Conservation (phyloP, 2,329 filamentous ascomycete species). For the Xylariaceae sp. region DNA sequence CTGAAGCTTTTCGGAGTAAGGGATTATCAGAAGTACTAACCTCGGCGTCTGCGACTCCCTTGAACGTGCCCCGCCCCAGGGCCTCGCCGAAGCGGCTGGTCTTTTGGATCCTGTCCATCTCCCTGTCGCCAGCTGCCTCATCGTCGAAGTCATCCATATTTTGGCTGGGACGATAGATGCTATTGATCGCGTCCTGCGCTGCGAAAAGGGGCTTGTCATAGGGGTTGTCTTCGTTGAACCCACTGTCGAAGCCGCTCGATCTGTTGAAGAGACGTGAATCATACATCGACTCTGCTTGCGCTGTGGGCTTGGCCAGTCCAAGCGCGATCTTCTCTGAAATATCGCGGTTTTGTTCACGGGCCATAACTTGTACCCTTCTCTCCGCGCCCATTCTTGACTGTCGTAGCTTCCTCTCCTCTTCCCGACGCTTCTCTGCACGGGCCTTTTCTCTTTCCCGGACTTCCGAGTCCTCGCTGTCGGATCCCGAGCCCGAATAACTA, state of each 20-base stretch:
- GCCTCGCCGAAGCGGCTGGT: conserved; percentile 78
- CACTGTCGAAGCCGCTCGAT: conserved; percentile 80
- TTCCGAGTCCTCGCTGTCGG: conserved; percentile 60
- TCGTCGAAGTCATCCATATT: conserved; percentile 71
- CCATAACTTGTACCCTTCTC: conserved; percentile 84
- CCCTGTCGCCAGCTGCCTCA: conserved; percentile 71
- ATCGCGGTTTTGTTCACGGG: conserved; percentile 90
- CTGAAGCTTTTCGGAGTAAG: conserved; percentile 1
- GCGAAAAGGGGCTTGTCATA: conserved; percentile 98
- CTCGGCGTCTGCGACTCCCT: conserved; percentile 78
- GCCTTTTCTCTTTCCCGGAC: conserved; percentile 70
- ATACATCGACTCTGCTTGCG: conserved; percentile 91
- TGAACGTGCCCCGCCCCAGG: conserved; percentile 84
- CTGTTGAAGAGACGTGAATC: conserved; percentile 95
- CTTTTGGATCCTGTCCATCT: conserved; percentile 85
- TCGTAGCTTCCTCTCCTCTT: conserved; percentile 82
- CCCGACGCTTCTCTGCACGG: conserved; percentile 70
- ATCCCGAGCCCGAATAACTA: conserved; percentile 47
- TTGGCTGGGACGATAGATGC: conserved; percentile 80
- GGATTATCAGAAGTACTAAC: conserved; percentile 38
- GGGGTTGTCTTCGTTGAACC: conserved; percentile 94
- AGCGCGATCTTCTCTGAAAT: conserved; percentile 96
- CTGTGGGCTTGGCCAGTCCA: conserved; percentile 89
- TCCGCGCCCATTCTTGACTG: conserved; percentile 96
- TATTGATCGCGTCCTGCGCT: conserved; percentile 88